phyloP scores from a whole-genome alignment of 805 yeast species.

The Blastobotrys robertii region DNA sequence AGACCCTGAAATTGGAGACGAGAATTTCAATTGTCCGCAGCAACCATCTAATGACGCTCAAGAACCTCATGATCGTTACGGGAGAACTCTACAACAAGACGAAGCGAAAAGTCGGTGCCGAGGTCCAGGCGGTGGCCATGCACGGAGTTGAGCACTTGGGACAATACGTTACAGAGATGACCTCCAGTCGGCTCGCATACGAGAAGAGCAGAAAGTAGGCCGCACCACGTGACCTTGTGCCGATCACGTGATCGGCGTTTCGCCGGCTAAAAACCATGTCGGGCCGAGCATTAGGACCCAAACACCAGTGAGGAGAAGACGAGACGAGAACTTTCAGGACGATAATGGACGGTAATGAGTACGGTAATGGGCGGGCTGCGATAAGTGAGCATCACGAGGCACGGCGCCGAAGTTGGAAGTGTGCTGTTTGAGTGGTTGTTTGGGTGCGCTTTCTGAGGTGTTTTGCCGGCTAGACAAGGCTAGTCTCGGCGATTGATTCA shows the following conservation, averaged over 20 bases:
- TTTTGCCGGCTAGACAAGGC: no score
- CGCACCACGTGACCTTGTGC: no score
- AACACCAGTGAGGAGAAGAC: neutral
- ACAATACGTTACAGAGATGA: slow-evolving; percentile 28
- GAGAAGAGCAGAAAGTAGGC: slow-evolving; percentile 5
- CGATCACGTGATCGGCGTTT: no score
- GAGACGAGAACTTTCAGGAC: neutral
- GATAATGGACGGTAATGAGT: no score
- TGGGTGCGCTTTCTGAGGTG: no score
- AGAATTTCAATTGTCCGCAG: no score
- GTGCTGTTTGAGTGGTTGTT: no score
- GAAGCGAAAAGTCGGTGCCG: slow-evolving; percentile 5
- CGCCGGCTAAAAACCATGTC: neutral
- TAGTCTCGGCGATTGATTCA: no score
- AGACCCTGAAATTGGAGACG: neutral
- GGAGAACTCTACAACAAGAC: slow-evolving; percentile 25
- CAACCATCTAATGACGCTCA: neutral
- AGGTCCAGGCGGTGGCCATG: slow-evolving; percentile 17
- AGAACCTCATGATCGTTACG: slow-evolving; percentile 18
- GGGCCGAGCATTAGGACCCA: neutral
- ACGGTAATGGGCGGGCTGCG: no score
- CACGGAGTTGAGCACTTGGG: slow-evolving; percentile 25
- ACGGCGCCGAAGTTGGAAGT: no score
- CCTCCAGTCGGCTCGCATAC: slow-evolving; percentile 15
- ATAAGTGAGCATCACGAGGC: no score